Conservation (phyloP, 208 protist species). For the Leishmania amazonensis region DNA sequence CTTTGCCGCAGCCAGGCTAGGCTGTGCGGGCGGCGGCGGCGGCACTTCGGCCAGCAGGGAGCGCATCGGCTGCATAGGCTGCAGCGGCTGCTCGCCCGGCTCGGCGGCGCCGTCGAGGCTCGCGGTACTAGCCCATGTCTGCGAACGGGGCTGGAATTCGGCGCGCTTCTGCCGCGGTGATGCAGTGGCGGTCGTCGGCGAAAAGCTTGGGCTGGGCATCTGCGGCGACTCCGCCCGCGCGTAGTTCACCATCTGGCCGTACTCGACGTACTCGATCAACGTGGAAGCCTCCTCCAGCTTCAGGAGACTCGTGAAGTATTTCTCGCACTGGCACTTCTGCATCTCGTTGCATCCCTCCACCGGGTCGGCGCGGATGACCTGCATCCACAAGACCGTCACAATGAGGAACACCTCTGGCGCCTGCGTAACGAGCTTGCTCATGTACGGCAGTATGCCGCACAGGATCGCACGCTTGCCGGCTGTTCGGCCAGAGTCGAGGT, state of each 20-base stretch:
- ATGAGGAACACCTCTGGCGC: slow-evolving; percentile 79
- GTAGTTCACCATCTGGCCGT: slow-evolving; percentile 46
- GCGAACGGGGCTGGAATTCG: slow-evolving; percentile 8
- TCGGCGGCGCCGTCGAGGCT: slow-evolving; percentile 25
- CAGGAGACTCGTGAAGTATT: slow-evolving; percentile 74
- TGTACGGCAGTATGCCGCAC: slow-evolving; percentile 98
- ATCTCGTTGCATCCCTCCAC: slow-evolving; percentile 62
- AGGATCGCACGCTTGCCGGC: slow-evolving; percentile 95
- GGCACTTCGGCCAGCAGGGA: not conserved
- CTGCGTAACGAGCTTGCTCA: slow-evolving; percentile 95
- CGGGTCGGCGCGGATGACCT: slow-evolving; percentile 70
- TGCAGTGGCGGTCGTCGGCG: not conserved
- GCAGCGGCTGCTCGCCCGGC: slow-evolving; percentile 14
- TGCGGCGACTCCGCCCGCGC: slow-evolving; percentile 9
- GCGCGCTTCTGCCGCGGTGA: slow-evolving; percentile 31
- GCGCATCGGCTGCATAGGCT: slow-evolving; percentile 9
- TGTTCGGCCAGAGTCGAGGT: slow-evolving; percentile 96
- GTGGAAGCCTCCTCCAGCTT: slow-evolving; percentile 86
- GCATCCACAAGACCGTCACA: slow-evolving; percentile 87
- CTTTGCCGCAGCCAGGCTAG: slow-evolving; percentile 5
- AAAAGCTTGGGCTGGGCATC: not conserved
- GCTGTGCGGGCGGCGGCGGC: slow-evolving; percentile 1
- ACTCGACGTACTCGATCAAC: slow-evolving; percentile 81
- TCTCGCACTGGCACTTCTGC: slow-evolving; percentile 55
- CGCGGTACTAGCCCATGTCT: slow-evolving; percentile 20